phyloP scores from a whole-genome alignment of 148 eudicot genomes.

The Chenopodium berlandieri region DNA sequence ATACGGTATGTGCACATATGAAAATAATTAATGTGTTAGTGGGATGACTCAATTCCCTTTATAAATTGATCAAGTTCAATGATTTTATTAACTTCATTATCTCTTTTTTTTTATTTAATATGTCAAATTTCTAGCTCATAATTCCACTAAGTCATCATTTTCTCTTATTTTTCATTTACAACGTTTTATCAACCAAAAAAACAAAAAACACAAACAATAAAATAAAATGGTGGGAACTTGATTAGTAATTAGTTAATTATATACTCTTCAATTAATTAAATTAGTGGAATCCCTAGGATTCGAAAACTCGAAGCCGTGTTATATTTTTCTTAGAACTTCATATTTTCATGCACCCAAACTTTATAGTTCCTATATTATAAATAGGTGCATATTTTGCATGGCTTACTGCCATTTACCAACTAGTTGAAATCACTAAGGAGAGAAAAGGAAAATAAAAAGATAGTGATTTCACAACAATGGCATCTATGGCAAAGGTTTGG shows the following conservation, averaged over 20 bases:
- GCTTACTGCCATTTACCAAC: neutral
- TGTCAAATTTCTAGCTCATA: neutral
- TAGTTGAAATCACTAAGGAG: neutral
- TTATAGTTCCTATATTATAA: neutral
- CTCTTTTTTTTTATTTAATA: neutral
- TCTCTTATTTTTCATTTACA: neutral
- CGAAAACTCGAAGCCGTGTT: neutral
- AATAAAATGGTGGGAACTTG: neutral
- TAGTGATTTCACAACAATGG: neutral
- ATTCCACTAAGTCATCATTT: slow-evolving; percentile 12
- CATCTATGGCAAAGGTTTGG: neutral
- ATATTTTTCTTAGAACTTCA: neutral
- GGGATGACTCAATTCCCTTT: slow-evolving; percentile 27
- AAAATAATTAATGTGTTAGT: neutral
- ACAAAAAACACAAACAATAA: neutral
- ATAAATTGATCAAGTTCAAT: neutral
- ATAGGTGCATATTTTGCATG: slow-evolving; percentile 11
- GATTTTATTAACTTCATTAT: neutral
- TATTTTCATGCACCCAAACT: neutral
- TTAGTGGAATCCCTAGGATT: slow-evolving; percentile 15
- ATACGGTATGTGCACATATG: neutral
- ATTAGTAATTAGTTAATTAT: neutral
- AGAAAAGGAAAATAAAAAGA: neutral
- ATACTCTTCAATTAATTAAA: neutral
- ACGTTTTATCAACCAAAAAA: no score